Percentiles rank a stretch among this genome's conserved stretches.
Evolutionary conservation across 129 eudicot genomes (phyloP).

Genomic region (Tanacetum coccineum): DNA sequence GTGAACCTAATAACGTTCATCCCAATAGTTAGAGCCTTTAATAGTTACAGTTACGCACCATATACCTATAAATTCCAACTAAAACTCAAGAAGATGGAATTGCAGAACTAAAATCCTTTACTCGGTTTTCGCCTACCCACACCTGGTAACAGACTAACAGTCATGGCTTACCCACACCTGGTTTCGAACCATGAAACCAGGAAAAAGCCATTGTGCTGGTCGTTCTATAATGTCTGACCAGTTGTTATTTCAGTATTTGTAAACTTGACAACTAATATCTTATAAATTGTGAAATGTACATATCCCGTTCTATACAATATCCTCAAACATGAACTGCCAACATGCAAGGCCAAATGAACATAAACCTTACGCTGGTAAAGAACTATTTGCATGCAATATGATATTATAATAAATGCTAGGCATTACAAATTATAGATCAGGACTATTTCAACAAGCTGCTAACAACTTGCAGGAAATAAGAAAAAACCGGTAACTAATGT

Average conservation of each 20-base stretch:
- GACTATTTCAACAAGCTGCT: not conserved
- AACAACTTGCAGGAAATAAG: not conserved
- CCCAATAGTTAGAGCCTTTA: slow-evolving; percentile 8
- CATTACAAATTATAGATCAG: not conserved
- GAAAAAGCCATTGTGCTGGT: slow-evolving; percentile 43
- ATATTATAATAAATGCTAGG: not conserved
- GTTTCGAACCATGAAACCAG: slow-evolving; percentile 45
- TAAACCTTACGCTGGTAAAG: not conserved
- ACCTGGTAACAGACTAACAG: slow-evolving; percentile 34
- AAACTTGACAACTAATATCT: slow-evolving; percentile 3
- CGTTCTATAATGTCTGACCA: slow-evolving; percentile 26
- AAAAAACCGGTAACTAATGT: not conserved
- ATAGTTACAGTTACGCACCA: slow-evolving; percentile 17
- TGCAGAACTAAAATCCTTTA: slow-evolving; percentile 5
- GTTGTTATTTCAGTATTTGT: slow-evolving; percentile 23
- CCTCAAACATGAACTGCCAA: not conserved
- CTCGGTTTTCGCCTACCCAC: slow-evolving; percentile 14
- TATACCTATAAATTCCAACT: slow-evolving; percentile 36
- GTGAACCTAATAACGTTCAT: slow-evolving; percentile 9
- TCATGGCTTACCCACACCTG: slow-evolving; percentile 45
- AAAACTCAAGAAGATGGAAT: not conserved
- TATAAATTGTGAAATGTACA: not conserved
- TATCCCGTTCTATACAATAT: not conserved
- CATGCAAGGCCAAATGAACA: not conserved
- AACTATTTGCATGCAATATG: not conserved